Evolutionary conservation across 2,329 filamentous ascomycete species (phyloP).

Genomic region (Fusarium ambrosium): DNA sequence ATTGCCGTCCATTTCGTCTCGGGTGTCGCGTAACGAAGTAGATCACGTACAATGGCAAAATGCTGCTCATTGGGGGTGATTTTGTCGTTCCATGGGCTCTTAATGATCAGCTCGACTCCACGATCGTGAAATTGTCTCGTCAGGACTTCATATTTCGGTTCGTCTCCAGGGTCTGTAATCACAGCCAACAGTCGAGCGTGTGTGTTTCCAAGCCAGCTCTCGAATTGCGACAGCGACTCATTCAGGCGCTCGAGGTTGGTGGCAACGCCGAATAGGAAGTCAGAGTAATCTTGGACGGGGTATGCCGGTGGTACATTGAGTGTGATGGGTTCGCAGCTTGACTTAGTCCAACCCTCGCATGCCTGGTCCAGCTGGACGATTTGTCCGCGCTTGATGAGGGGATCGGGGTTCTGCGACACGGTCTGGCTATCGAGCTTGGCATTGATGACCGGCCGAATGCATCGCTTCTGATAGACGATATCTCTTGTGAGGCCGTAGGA

Average conservation of each 20-base stretch:
- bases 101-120: conserved; percentile 53
- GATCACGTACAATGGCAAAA: conserved; percentile 66
- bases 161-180: conserved; percentile 59
- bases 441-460: conserved; percentile 56
- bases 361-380: conserved; percentile 47
- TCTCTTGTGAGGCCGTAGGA: conserved; percentile 55
- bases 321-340: conserved; percentile 58
- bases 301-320: conserved; percentile 62
- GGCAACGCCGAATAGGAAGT: conserved; percentile 70
- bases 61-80: conserved; percentile 67
- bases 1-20: conserved; percentile 68
- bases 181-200: conserved; percentile 65
- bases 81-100: conserved; percentile 50
- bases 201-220: conserved; percentile 68
- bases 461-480: conserved; percentile 60
- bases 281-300: conserved; percentile 58
- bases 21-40: conserved; percentile 59
- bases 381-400: conserved; percentile 54
- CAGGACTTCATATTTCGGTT: conserved; percentile 46
- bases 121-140: conserved; percentile 46
- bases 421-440: conserved; percentile 52
- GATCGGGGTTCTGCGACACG: conserved; percentile 54
- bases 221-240: conserved; percentile 64
- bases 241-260: conserved; percentile 65
- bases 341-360: conserved; percentile 42